phyloP scores from a whole-genome alignment of 352 stramenopile genomes.

The Pythium oligandrum region DNA sequence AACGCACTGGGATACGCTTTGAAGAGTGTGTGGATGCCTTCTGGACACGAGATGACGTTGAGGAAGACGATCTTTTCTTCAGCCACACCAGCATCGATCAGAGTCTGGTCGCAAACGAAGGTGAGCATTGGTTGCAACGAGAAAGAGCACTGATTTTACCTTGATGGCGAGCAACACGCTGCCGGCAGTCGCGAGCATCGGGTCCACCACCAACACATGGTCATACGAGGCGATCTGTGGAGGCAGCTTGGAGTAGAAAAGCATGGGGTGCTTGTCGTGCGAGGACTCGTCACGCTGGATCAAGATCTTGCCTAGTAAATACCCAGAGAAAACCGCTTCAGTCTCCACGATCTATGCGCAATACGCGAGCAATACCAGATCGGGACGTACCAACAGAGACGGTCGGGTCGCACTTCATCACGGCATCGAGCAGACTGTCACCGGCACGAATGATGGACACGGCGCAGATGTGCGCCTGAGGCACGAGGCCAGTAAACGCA shows the following conservation, averaged over 20 bases:
- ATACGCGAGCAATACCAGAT: background rate
- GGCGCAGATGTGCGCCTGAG: conserved; percentile 72
- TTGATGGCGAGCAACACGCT: conserved; percentile 91
- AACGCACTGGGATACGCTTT: conserved; percentile 59
- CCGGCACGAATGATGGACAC: conserved; percentile 94
- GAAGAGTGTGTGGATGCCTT: conserved; percentile 84
- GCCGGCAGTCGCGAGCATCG: conserved; percentile 93
- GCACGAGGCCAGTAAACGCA: conserved; percentile 46
- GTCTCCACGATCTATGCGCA: background rate
- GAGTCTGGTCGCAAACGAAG: conserved; percentile 34
- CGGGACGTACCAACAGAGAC: conserved; percentile 60
- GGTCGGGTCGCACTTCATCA: conserved; percentile 82
- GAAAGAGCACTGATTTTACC: conserved; percentile 20
- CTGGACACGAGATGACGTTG: conserved; percentile 92
- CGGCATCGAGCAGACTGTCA: conserved; percentile 86
- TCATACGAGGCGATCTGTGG: conserved; percentile 68
- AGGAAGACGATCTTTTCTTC: conserved; percentile 92
- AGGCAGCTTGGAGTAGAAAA: conserved; percentile 96
- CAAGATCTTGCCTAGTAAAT: conserved; percentile 89
- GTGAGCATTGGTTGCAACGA: background rate
- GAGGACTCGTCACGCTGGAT: conserved; percentile 95
- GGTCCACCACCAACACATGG: conserved; percentile 94
- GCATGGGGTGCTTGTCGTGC: conserved; percentile 75
- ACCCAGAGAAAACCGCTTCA: background rate
- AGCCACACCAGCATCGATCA: conserved; percentile 82